phyloP scores from a whole-genome alignment of 108 stramenopile genomes.

The Aurantiochytrium sp. region DNA sequence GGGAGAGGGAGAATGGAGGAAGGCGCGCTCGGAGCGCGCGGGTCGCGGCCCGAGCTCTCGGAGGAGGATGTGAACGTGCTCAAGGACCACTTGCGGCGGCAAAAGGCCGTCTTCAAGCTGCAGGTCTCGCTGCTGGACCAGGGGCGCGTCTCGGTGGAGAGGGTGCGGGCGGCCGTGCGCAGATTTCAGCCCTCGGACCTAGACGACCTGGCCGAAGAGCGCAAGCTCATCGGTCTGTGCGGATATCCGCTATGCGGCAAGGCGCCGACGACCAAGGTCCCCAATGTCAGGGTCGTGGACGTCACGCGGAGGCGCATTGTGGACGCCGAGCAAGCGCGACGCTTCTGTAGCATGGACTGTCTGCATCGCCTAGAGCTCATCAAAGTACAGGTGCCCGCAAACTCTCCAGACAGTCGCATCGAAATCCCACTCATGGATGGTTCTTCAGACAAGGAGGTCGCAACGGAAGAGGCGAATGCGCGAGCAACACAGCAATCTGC shows the following conservation, averaged over 20 bases:
- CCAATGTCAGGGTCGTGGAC: background rate
- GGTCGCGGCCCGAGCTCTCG: background rate
- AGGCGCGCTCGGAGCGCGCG: background rate
- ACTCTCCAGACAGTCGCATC: background rate
- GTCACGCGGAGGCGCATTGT: background rate
- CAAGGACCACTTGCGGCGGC: background rate
- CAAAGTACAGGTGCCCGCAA: background rate
- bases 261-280: background rate
- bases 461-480: background rate
- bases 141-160: background rate
- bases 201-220: conserved; percentile 3
- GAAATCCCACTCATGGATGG: background rate
- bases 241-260: background rate
- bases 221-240: background rate
- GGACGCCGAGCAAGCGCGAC: background rate
- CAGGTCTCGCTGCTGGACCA: background rate
- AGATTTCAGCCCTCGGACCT: background rate
- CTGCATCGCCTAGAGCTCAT: background rate
- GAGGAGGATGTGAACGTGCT: background rate
- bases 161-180: background rate
- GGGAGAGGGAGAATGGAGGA: background rate
- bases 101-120: background rate
- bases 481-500: background rate
- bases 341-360: conserved; percentile 16
- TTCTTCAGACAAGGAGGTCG: background rate